phyloP scores from a whole-genome alignment of 192 early-diverging fungal species.

The Paraglomus occultum region DNA sequence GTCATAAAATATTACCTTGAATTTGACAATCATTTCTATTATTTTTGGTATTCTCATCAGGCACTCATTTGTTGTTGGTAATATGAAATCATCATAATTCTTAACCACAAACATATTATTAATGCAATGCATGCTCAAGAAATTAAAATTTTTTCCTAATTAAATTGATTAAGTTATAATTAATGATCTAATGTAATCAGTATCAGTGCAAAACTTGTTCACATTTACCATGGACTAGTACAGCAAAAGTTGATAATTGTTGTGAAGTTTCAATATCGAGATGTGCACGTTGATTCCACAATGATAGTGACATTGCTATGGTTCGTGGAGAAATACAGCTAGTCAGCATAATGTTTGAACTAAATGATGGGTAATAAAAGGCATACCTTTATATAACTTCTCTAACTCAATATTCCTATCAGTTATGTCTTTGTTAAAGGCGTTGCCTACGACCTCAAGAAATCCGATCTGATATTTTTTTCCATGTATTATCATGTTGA shows the following conservation, averaged over 20 bases:
- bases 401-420: constrained; percentile 13
- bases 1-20: constrained; percentile 3
- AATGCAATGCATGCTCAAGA: constrained; percentile 17
- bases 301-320: constrained; percentile 21
- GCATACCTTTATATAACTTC: constrained; percentile 27
- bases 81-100: constrained; percentile 21
- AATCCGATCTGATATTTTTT: constrained; percentile 21
- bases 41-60: constrained; percentile 17
- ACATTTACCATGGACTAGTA: constrained; percentile 18
- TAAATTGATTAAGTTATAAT: neutral
- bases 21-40: constrained; percentile 16
- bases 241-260: constrained; percentile 17
- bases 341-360: constrained; percentile 3
- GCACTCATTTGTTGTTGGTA: constrained; percentile 19
- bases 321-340: constrained; percentile 16
- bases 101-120: constrained; percentile 18
- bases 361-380: constrained; percentile 10
- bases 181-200: constrained; percentile 20
- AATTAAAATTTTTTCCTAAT: neutral
- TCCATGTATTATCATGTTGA: constrained; percentile 14
- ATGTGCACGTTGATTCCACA: too few species aligned
- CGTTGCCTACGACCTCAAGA: constrained; percentile 15
- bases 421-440: constrained; percentile 21
- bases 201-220: constrained; percentile 19
- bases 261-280: constrained; percentile 21